Evolutionary conservation across 805 yeast species (phyloP).

Genomic region (Dipodascopsis tothii): DNA sequence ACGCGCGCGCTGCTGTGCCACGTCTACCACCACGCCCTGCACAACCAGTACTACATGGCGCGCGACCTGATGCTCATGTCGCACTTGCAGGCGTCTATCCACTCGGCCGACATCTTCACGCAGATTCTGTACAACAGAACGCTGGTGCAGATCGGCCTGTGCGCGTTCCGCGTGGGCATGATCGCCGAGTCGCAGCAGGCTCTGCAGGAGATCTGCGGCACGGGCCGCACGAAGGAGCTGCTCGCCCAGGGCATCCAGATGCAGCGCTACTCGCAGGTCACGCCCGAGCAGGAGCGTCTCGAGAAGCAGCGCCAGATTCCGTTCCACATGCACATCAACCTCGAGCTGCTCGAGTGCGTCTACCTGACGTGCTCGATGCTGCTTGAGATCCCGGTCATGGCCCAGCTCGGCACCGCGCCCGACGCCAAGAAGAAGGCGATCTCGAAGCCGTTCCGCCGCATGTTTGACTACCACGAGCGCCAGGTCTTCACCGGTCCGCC

Average conservation of each 20-base stretch:
- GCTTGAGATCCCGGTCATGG: conserved; percentile 86
- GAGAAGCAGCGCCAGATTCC: conserved; percentile 84
- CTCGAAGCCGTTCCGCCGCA: conserved; percentile 81
- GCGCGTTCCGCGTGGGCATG: conserved; percentile 87
- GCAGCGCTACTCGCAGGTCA: conserved; percentile 50
- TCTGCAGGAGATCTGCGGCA: conserved; percentile 78
- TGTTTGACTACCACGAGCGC: conserved; percentile 86
- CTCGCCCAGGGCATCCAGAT: conserved; percentile 80
- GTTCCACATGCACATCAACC: conserved; percentile 95
- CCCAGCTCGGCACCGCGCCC: conserved; percentile 50
- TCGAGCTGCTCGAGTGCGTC: conserved; percentile 89
- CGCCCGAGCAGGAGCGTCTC: conserved; percentile 36
- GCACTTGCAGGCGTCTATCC: conserved; percentile 74
- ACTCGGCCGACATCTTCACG: conserved; percentile 72
- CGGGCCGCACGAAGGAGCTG: conserved; percentile 80
- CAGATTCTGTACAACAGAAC: conserved; percentile 94
- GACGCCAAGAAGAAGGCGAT: conserved; percentile 54
- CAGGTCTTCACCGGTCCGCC: conserved; percentile 97
- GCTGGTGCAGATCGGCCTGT: conserved; percentile 87
- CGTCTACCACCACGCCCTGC: conserved; percentile 85
- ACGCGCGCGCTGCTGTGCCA: conserved; percentile 78
- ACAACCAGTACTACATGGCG: conserved; percentile 74
- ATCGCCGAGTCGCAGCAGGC: conserved; percentile 80
- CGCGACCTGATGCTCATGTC: conserved; percentile 82
- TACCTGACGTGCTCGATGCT: conserved; percentile 83